Evolutionary conservation across 768 basidiomycete genomes (phyloP), one percentile per base, ranked within the genome.

Genomic region (Tremella fuciformis): DNA sequence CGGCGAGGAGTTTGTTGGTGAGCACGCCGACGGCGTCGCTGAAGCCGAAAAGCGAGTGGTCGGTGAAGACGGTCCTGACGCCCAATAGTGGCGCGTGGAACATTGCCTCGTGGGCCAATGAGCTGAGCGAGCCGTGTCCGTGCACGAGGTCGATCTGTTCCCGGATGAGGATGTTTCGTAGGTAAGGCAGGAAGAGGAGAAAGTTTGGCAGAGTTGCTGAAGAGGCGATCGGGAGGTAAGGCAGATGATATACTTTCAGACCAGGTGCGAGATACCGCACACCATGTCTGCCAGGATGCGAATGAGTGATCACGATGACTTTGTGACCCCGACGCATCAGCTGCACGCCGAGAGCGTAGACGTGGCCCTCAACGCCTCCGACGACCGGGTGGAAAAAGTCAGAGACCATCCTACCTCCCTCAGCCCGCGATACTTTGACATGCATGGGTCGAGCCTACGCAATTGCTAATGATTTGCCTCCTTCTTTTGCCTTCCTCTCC

Each of bases 351-450:
- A 99, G 82, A 84, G 89, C 89, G 78, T 90, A 97, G 38, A 97
- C 93, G 76, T 96, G 91, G 59, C 86, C 93, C 78, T 98, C 96
- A 29, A 99, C 94, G 8, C 96, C 96, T 2, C 96, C 96, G 2
- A 93, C 87, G 58, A 84, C 82, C 0, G 96, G 96, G 71, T 89
- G 85, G 79, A 97, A 99, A 80, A 98, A 99, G 79, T 99, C 96
- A 41, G 86, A 88, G 58, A 98, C 85, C 89, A 98, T 91, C 46
- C 92, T 94, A 63, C 37, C 52, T n/a, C 29, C 59, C 53, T 44
- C 38, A 50, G 13, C 52, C 29, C 29, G 58, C 24, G 50, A 65
- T 46, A 22, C 42, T 18, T 46, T 46, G 22, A 18, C 18, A 55
- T 29, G 22, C 50, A 42, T 24, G 24, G 49, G 52, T 57, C 44